Base-by-base conservation (phyloP, 495 filamentous ascomycete genomes). In the Penicillium coffeae region DNA sequence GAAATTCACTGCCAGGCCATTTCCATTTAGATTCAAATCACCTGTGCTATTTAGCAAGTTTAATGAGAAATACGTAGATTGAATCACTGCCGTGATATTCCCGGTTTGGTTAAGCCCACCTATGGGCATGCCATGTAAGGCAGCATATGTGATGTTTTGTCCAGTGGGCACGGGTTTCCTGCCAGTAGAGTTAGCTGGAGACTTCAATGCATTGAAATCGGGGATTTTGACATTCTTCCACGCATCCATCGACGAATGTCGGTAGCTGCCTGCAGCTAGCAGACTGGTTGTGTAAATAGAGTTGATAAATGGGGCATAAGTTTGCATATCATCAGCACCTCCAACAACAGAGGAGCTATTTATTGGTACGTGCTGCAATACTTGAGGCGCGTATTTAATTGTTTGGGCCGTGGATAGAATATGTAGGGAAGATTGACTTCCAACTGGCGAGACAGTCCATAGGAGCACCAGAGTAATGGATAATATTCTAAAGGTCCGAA, bases 171-270 rank as follows among this genome's bases (percentile, higher is more conserved):
- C 38, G 5, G 38, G 22, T 5, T n/a, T 20, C 38, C 38, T 21
- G 8, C 38, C 38, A 8, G 38, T 41, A 2, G 16, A 20, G n/a
- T 41, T 41, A 3, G 20, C 14, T 9, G 16, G 8, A 7, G 35
- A 12, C 10, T 13, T n/a, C 3, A 41, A n/a, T 21, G 16, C 14
- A 7, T 41, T 20, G 22, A 41, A 41, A 12, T 18, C 22, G n/a
- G 38, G 38, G 3, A 41, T 41, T 22, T 41, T 41, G 13, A 41
- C 5, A 20, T 41, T 41, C 7, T 8, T 18, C 38, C 38, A 41
- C 18, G 38, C 18, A 18, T 41, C 38, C 38, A 41, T 41, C 20
- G 38, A 41, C 13, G 38, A 41, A 22, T 41, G n/a, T 7, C 38
- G 5, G 22, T 21, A 41, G n/a, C 1, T 41, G 4, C 16, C 38